Conservation (phyloP, 192 early-diverging fungal genomes). For the Backusella australiensis region DNA sequence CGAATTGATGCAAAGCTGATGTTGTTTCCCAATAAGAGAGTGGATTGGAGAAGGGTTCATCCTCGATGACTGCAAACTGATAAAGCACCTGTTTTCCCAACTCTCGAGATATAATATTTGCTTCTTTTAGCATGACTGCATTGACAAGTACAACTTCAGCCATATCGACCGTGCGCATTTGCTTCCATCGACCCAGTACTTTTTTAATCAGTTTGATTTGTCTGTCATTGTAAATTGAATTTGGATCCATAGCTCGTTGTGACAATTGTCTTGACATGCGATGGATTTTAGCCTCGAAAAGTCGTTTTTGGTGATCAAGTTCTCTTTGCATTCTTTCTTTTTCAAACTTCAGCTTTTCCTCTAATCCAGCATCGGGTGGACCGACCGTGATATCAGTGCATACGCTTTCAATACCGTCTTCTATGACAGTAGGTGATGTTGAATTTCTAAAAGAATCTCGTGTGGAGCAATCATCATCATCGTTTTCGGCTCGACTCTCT, state of each 20-base stretch:
- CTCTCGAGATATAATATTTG: constrained; percentile 86
- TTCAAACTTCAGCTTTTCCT: constrained; percentile 45
- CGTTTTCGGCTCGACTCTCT: constrained; percentile 42
- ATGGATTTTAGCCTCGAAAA: constrained; percentile 54
- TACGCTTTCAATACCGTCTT: constrained; percentile 38
- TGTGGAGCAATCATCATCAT: constrained; percentile 28
- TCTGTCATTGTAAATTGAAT: constrained; percentile 41
- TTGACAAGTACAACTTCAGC: constrained; percentile 68
- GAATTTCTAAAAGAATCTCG: constrained; percentile 26
- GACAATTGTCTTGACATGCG: constrained; percentile 38
- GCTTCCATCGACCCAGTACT: constrained; percentile 45
- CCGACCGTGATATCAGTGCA: constrained; percentile 34
- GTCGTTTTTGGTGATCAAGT: constrained; percentile 48
- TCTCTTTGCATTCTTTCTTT: constrained; percentile 53
- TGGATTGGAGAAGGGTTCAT: constrained; percentile 49
- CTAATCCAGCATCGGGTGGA: constrained; percentile 20
- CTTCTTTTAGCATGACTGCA: constrained; percentile 79
- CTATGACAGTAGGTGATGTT: constrained; percentile 19
- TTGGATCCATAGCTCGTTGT: constrained; percentile 34
- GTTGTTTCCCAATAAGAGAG: constrained; percentile 53
- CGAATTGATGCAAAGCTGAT: constrained; percentile 46
- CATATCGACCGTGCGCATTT: constrained; percentile 56
- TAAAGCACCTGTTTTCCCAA: constrained; percentile 78
- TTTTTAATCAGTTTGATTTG: constrained; percentile 42
- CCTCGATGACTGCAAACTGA: constrained; percentile 78